Base-by-base conservation (phyloP, 2,329 filamentous ascomycete species). In the Talaromyces sp. region DNA sequence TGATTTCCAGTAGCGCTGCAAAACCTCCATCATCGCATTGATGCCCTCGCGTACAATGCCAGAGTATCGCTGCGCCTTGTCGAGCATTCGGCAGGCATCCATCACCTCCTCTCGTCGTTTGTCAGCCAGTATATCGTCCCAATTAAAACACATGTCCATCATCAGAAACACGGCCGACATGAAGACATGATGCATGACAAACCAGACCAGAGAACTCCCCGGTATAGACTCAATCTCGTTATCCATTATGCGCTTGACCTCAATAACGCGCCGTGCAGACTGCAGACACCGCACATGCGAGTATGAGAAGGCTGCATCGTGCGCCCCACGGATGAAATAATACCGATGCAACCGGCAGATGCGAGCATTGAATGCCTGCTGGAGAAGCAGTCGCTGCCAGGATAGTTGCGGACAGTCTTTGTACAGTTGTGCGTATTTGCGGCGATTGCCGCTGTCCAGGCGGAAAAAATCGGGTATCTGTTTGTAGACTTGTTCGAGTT, bases 71-170 rank as follows among this genome's bases (percentile, higher is more conserved):
- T 75, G 72, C 1, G 73, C 73, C n/a, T 68, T 71, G 59, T 71
- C 73, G 4, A 78, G 63, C 66, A 75, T 73, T 8, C 71, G 71
- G 58, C 75, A 78, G 1, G 75, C 75, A 17, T 71, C 71, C 1
- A 73, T 64, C 1, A 78, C 74, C 55, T 78, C 76, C 28, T 72
- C 63, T 36, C 71, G 71, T 6, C 75, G 67, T 13, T 68, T 71
- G 6, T 74, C 72, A 1, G 71, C 74, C 0, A 74, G 61, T 1
- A 74, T 70, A 49, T 77, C 73, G 55, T 73, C 72, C 65, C 70
- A 72, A 51, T 77, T 77, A 63, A 77, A 75, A 61, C 75, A 78
- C 0, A 75, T 68, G 42, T 78, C 76, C 62, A 78, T 74, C 4
- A 77, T 62, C 11, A 78, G 58, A 6, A 76, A 73, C 1, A 74